Conservation (phyloP, 768 basidiomycete species). For the Calocybe gangraenosa region DNA sequence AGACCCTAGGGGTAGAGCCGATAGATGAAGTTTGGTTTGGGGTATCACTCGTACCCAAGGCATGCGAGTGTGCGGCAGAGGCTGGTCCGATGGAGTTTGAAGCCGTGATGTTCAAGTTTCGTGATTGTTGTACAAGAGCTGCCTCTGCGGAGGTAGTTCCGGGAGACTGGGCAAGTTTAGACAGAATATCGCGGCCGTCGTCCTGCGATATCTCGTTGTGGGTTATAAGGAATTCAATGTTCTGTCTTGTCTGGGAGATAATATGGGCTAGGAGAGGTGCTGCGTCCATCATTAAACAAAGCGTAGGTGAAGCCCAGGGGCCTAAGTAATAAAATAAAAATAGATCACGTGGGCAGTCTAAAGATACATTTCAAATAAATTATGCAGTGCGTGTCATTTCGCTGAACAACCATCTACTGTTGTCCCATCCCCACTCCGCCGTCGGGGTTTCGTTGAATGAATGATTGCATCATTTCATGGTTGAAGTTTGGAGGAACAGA, state of each 20-base stretch:
- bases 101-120: slow-evolving; percentile 5
- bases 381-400: not conserved
- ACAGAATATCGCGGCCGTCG: slow-evolving; percentile 43
- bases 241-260: slow-evolving; percentile 48
- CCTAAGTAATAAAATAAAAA: not conserved
- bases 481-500: slow-evolving; percentile 25
- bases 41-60: not conserved
- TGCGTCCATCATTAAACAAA: slow-evolving; percentile 12
- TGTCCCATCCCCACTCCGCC: slow-evolving; percentile 5
- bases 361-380: slow-evolving; percentile 2
- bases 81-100: slow-evolving; percentile 7
- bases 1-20: slow-evolving; percentile 16
- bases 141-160: slow-evolving; percentile 1
- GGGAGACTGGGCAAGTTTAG: slow-evolving; percentile 30
- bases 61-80: not conserved
- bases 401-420: slow-evolving; percentile 2
- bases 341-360: slow-evolving; percentile 9
- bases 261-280: slow-evolving; percentile 36
- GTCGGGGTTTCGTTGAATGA: slow-evolving; percentile 32
- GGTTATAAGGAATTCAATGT: slow-evolving; percentile 50
- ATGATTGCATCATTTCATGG: slow-evolving; percentile 39
- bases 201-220: slow-evolving; percentile 42
- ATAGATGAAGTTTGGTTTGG: slow-evolving; percentile 7
- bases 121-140: slow-evolving; percentile 4
- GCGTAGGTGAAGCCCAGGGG: not conserved